Conservation (phyloP, 495 filamentous ascomycete species). For the Penicillium chermesinum region DNA sequence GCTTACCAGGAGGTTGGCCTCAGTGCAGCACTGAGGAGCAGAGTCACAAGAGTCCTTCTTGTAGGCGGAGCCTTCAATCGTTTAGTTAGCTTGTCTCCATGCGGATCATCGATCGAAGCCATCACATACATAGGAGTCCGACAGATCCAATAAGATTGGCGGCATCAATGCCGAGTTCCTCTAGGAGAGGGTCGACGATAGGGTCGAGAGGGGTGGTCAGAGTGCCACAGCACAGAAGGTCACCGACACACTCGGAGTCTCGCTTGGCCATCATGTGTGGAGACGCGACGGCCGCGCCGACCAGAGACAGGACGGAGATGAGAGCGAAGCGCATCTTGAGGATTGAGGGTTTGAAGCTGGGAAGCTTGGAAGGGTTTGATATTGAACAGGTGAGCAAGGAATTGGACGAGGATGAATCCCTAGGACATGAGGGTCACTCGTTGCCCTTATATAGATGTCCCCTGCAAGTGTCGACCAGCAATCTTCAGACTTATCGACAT, state of each 20-base stretch:
- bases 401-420: no score
- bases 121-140: conserved; percentile 31
- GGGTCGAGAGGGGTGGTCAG: conserved; percentile 33
- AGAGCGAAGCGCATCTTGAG: conserved; percentile 30
- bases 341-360: background rate
- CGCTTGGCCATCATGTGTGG: conserved; percentile 12
- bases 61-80: conserved; percentile 25
- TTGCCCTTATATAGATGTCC: background rate
- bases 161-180: conserved; percentile 72
- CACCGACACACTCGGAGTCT: conserved; percentile 19
- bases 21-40: conserved; percentile 31
- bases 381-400: no score
- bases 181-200: conserved; percentile 69
- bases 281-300: conserved; percentile 18
- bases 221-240: conserved; percentile 29
- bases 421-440: no score
- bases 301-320: conserved; percentile 22
- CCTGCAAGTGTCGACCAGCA: background rate
- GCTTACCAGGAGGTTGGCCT: conserved; percentile 34
- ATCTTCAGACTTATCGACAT: background rate
- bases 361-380: background rate
- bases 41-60: conserved; percentile 14
- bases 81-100: background rate
- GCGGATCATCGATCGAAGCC: background rate
- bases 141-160: conserved; percentile 62